phyloP scores from a whole-genome alignment of 306 rosid genomes.

The Astragalus glycyphyllos region DNA sequence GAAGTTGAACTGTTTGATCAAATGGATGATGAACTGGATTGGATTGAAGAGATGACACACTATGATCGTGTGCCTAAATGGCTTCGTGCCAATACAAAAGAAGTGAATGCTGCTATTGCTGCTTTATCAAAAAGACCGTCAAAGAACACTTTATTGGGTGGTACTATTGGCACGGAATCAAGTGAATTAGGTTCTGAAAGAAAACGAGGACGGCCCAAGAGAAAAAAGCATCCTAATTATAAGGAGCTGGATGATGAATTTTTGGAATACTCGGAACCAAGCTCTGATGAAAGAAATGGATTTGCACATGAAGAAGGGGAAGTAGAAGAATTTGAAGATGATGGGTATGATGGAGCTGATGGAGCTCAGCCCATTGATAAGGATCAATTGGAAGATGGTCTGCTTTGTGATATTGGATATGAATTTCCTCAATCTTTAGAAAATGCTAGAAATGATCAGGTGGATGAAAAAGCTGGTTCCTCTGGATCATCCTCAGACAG shows the following conservation, averaged over 20 bases:
- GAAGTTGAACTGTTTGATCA: slow-evolving; percentile 95
- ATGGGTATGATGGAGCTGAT: slow-evolving; percentile 75
- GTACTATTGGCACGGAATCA: slow-evolving; percentile 55
- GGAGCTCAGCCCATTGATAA: slow-evolving; percentile 64
- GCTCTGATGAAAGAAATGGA: slow-evolving; percentile 94
- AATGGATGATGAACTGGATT: slow-evolving; percentile 97
- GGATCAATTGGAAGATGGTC: slow-evolving; percentile 76
- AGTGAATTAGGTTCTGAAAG: slow-evolving; percentile 88
- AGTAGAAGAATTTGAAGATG: slow-evolving; percentile 89
- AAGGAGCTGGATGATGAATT: slow-evolving; percentile 90
- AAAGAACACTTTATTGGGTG: slow-evolving; percentile 65
- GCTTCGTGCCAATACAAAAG: slow-evolving; percentile 88
- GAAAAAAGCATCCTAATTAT: slow-evolving; percentile 73
- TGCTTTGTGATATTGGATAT: slow-evolving; percentile 60
- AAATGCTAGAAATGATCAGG: slow-evolving; percentile 58
- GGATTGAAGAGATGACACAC: slow-evolving; percentile 88
- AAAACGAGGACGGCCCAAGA: slow-evolving; percentile 92
- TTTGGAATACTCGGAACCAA: slow-evolving; percentile 85
- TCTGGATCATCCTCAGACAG: slow-evolving; percentile 82
- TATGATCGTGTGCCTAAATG: slow-evolving; percentile 89
- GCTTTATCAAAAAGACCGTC: slow-evolving; percentile 76
- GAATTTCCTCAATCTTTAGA: slow-evolving; percentile 74
- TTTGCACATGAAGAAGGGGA: slow-evolving; percentile 85
- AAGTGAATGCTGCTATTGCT: slow-evolving; percentile 80
- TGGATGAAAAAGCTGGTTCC: slow-evolving; percentile 75